Conservation (phyloP, 2,329 filamentous ascomycete species). For the Fonsecaea pedrosoi region DNA sequence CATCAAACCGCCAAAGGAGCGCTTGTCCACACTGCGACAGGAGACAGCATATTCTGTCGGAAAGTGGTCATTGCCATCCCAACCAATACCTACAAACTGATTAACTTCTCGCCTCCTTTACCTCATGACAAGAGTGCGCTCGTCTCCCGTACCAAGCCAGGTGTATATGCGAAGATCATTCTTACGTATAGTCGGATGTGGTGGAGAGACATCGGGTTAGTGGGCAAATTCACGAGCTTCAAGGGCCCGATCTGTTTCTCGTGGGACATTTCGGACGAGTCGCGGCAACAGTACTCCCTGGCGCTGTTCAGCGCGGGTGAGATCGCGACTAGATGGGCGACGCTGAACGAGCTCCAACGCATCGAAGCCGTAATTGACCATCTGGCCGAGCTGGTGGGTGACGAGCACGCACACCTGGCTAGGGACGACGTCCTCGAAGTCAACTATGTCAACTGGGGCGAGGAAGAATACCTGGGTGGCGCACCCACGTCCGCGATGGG, state of each 20-base stretch:
- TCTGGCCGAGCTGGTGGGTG: conserved; percentile 25
- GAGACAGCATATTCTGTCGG: conserved; percentile 45
- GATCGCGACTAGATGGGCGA: conserved; percentile 46
- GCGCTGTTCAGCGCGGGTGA: conserved; percentile 52
- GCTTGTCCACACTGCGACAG: conserved; percentile 41
- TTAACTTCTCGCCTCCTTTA: conserved; percentile 55
- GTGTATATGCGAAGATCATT: conserved; percentile 49
- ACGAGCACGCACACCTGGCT: conserved; percentile 20
- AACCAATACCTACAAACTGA: conserved; percentile 55
- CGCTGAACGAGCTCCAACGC: conserved; percentile 15
- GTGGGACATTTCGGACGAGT: conserved; percentile 51
- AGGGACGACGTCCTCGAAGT: conserved; percentile 45
- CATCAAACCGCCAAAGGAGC: conserved; percentile 44
- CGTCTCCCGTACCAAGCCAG: conserved; percentile 43
- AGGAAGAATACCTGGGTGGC: conserved; percentile 48
- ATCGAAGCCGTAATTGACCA: conserved; percentile 30
- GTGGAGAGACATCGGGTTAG: conserved; percentile 44
- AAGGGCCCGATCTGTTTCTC: conserved; percentile 54
- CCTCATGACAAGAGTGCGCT: conserved; percentile 43
- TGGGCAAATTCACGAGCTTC: conserved; percentile 48
- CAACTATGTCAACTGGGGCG: conserved; percentile 48
- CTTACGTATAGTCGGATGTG: conserved; percentile 54
- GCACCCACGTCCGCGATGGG: conserved; percentile 48
- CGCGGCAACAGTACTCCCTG: conserved; percentile 42
- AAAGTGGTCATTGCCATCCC: conserved; percentile 59